phyloP scores from a whole-genome alignment of 768 basidiomycete species.

The Macrolepiota albuminosa region DNA sequence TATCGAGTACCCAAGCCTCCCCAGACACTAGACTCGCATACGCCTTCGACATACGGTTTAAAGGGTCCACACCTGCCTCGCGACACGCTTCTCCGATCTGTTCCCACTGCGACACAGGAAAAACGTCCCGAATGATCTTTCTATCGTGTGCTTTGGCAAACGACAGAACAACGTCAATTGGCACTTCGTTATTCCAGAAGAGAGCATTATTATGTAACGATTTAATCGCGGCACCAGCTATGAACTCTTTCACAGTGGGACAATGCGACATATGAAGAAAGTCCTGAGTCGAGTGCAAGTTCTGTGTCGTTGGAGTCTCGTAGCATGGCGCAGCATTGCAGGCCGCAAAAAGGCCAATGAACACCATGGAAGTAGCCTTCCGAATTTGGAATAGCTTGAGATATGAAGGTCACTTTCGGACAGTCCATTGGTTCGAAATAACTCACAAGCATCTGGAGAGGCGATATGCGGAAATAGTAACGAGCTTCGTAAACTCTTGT shows the following conservation, averaged over 20 bases:
- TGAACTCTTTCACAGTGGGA: neutral
- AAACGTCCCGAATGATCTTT: neutral
- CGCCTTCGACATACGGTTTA: neutral
- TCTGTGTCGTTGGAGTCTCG: neutral
- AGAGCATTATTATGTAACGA: neutral
- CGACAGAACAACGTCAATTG: neutral
- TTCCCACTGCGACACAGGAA: neutral
- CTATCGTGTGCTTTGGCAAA: neutral
- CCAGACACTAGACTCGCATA: neutral
- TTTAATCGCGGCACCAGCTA: neutral
- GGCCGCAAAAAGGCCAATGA: neutral
- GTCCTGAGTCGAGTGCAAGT: neutral
- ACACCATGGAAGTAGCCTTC: neutral
- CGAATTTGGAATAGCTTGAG: neutral
- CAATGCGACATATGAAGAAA: neutral
- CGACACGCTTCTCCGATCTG: neutral
- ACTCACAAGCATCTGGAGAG: neutral
- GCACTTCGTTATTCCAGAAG: neutral
- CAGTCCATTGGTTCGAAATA: neutral
- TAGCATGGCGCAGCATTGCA: neutral
- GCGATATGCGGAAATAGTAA: neutral
- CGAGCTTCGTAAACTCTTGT: neutral
- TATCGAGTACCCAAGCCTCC: neutral
- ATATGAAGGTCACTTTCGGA: neutral
- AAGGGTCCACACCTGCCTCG: neutral